Base-by-base conservation (phyloP, 257 asterid genomes). In the Orobanche coerulescens region DNA sequence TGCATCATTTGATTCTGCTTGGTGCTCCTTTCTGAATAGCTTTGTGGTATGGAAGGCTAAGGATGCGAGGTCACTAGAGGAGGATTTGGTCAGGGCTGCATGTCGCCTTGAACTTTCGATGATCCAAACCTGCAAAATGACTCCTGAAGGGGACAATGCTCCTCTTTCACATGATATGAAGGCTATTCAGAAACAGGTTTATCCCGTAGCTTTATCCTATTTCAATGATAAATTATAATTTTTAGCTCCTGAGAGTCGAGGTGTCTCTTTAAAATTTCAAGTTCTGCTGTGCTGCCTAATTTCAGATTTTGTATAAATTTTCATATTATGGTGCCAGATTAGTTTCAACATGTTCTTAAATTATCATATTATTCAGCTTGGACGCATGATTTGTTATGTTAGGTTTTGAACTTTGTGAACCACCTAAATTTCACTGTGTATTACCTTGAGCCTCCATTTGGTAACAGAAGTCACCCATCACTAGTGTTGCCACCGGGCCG, bases 21-120 rank as follows among this genome's bases (percentile, higher is more conserved):
- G 99, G 99, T 89, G 97, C 71, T 83, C 94, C 37, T 93, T 78
- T 59, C 79, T 93, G 83, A 84, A 85, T 81, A 87, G 93, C 73
- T 93, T 93, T 79, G 97, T 93, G 77, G 77, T 79, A 47, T 93
- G 99, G 99, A 93, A 93, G 78, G 85, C 79, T 25, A 93, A 84
- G 82, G 97, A 93, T 80, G 97, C 99, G 18, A 79, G 76, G 78
- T 80, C 85, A 23, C 73, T 93, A 2, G 94, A 83, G 84, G 91
- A 79, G 72, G 97, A 93, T 80, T 75, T 89, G 76, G 92, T 89
- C 50, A 84, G 82, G 76, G 97, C 95, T 72, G 97, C 99, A 58
- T 81, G 96, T 74, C 97, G 84, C 66, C 97, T 93, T 48, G 99
- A 93, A 65, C 77, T 85, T 46, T 86, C 99, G 18, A 84, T 87